Conservation (phyloP, 2,329 filamentous ascomycete species). For the Fusarium sp. region DNA sequence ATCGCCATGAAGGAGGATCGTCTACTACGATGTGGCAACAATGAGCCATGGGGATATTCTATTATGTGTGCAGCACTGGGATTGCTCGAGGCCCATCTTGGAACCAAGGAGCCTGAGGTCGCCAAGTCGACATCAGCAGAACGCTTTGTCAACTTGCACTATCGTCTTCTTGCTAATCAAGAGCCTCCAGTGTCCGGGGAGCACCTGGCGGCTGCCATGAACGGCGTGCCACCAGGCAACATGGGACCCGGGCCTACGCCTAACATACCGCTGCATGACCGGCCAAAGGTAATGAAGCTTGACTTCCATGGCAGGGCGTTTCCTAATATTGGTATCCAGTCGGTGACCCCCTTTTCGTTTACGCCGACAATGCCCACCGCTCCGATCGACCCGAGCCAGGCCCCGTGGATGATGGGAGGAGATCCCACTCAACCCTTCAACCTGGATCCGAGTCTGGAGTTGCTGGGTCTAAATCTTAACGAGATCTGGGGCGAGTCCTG, state of each 20-base stretch:
- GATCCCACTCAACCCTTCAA: constrained; percentile 56
- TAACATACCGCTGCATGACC: constrained; percentile 51
- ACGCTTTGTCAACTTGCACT: constrained; percentile 68
- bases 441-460: constrained; percentile 64
- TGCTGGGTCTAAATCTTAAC: constrained; percentile 64
- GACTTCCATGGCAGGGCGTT: constrained; percentile 40
- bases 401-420: constrained; percentile 49
- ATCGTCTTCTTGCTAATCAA: constrained; percentile 66
- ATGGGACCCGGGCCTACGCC: constrained; percentile 45
- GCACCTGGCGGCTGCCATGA: constrained; percentile 39
- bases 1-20: constrained; percentile 70
- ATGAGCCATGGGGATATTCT: constrained; percentile 72
- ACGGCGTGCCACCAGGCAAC: constrained; percentile 38
- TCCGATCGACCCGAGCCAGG: constrained; percentile 49
- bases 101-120: constrained; percentile 65
- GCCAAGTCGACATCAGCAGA: constrained; percentile 70
- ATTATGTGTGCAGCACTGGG: constrained; percentile 72
- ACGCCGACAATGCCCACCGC: constrained; percentile 50
- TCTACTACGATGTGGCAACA: constrained; percentile 70
- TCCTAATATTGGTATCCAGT: constrained; percentile 51
- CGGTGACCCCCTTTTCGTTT: constrained; percentile 56
- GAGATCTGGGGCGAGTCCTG: constrained; percentile 66
- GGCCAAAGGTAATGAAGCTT: constrained; percentile 53
- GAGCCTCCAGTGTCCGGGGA: constrained; percentile 55
- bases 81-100: constrained; percentile 68